phyloP scores from a whole-genome alignment of 2,329 filamentous ascomycete species.

The Penicillium oxalicum region DNA sequence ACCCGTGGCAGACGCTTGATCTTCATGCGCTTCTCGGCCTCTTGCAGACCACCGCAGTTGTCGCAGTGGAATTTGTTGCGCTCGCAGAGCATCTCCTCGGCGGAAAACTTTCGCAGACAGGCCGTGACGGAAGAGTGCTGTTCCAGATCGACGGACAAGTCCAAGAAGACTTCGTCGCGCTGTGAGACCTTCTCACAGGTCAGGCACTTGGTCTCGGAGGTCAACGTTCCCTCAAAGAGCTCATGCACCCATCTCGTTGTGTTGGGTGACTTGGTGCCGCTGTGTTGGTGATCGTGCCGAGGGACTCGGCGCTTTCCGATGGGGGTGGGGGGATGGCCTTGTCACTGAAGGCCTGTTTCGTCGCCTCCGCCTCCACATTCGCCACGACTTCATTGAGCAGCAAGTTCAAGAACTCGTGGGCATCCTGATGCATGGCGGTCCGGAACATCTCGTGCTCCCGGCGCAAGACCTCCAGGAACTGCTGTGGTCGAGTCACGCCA shows the following conservation, averaged over 20 bases:
- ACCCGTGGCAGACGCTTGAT: constrained; percentile 91
- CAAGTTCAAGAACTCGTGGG: constrained; percentile 92
- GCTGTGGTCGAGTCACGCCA: constrained; percentile 84
- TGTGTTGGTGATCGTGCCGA: constrained; percentile 50
- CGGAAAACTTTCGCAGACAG: constrained; percentile 90
- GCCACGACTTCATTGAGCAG: constrained; percentile 94
- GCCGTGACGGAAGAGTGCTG: constrained; percentile 95
- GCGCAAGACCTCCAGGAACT: constrained; percentile 89
- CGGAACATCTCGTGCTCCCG: constrained; percentile 96
- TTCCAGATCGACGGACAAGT: constrained; percentile 91
- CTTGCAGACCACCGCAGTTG: constrained; percentile 90
- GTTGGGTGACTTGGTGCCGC: constrained; percentile 52
- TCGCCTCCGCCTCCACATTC: constrained; percentile 81
- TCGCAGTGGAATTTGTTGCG: constrained; percentile 99
- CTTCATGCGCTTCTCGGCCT: constrained; percentile 99
- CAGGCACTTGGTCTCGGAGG: constrained; percentile 91
- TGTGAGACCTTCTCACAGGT: constrained; percentile 95
- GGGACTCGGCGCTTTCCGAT: constrained; percentile 37
- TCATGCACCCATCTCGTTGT: constrained; percentile 91
- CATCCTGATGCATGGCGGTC: constrained; percentile 95
- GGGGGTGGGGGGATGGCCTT: constrained; percentile 46
- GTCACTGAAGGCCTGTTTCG: constrained; percentile 29
- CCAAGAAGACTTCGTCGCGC: constrained; percentile 89
- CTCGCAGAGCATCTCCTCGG: constrained; percentile 97
- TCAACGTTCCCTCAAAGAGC: constrained; percentile 89